These are phyloP conservation scores for Leccinum subgranulosum DNA, from an alignment of 768 basidiomycete species.

Conservation along the genomic window DNA sequence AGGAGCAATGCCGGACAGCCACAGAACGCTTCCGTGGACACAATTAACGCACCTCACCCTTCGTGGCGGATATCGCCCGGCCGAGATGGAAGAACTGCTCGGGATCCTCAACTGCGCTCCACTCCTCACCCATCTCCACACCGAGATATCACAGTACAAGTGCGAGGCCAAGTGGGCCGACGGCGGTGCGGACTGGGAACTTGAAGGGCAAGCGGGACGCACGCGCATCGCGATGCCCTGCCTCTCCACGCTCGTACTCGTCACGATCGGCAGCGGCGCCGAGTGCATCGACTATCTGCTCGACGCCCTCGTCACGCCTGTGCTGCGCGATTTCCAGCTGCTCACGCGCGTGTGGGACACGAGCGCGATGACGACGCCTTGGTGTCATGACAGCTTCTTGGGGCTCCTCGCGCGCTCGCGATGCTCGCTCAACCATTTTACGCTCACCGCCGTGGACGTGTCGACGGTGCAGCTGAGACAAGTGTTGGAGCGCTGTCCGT, in stretches of 20 bases:
- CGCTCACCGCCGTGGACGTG: constrained; percentile 26
- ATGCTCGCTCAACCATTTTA: constrained; percentile 30
- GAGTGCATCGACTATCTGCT: constrained; percentile 25
- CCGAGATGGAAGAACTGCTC: constrained; percentile 26
- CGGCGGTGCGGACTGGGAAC: constrained; percentile 5
- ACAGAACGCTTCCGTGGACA: constrained; percentile 31
- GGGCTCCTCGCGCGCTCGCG: constrained; percentile 25
- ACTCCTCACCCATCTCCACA: constrained; percentile 27
- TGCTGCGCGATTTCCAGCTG: constrained; percentile 29
- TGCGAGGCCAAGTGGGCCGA: constrained; percentile 28
- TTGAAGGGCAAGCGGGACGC: not conserved
- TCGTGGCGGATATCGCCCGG: constrained; percentile 27
- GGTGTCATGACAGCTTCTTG: constrained; percentile 29
- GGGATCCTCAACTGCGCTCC: constrained; percentile 24
- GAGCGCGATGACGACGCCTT: constrained; percentile 26
- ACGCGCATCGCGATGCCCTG: constrained; percentile 28
- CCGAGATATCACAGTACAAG: constrained; percentile 32
- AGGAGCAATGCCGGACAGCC: constrained; percentile 31
- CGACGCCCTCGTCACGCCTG: constrained; percentile 24
- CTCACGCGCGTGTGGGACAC: constrained; percentile 34
- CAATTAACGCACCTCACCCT: constrained; percentile 32
- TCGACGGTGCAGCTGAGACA: constrained; percentile 20
- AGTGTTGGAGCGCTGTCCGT: constrained; percentile 29
- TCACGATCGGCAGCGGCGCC: constrained; percentile 29
- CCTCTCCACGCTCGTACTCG: constrained; percentile 29